phyloP scores from a whole-genome alignment of 805 yeast species.

The Ogataea ramenticola region DNA sequence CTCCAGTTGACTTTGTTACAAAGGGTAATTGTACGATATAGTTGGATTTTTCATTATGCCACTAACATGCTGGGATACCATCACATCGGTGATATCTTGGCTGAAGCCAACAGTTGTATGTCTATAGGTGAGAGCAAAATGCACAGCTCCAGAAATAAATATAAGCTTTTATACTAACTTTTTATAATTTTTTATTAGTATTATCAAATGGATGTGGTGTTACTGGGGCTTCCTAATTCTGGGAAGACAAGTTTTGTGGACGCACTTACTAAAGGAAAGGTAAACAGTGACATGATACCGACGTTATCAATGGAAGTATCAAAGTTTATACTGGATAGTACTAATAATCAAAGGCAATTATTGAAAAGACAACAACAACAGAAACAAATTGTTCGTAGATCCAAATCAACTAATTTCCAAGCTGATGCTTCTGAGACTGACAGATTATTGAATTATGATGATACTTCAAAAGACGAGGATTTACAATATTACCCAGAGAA shows the following conservation, averaged over 20 bases:
- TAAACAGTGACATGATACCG: conserved; percentile 17
- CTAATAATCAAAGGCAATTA: neutral
- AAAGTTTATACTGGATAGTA: neutral
- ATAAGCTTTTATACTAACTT: neutral
- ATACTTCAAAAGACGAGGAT: neutral
- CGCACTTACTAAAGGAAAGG: conserved; percentile 5
- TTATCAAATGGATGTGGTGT: conserved; percentile 18
- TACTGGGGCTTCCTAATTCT: conserved; percentile 23
- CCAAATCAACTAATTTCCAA: neutral
- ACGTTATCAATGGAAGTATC: conserved; percentile 13
- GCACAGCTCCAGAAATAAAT: too few relatives aligned
- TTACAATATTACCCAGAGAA: conserved; percentile 2
- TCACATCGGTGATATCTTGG: neutral
- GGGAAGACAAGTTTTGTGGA: conserved; percentile 24
- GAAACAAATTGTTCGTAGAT: neutral
- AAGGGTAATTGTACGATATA: too few relatives aligned
- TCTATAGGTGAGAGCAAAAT: neutral
- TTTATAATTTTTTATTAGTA: conserved; percentile 10
- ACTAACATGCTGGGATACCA: neutral
- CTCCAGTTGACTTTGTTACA: too few relatives aligned
- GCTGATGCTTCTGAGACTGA: neutral
- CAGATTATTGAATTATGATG: neutral
- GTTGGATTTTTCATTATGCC: too few relatives aligned
- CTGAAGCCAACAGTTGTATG: conserved; percentile 13
- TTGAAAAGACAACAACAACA: neutral